A percentile compares a stretch with the other conserved stretches of the same genome.
phyloP scores from a whole-genome alignment of 2,329 filamentous ascomycete genomes.

The Microdochium paspali region DNA sequence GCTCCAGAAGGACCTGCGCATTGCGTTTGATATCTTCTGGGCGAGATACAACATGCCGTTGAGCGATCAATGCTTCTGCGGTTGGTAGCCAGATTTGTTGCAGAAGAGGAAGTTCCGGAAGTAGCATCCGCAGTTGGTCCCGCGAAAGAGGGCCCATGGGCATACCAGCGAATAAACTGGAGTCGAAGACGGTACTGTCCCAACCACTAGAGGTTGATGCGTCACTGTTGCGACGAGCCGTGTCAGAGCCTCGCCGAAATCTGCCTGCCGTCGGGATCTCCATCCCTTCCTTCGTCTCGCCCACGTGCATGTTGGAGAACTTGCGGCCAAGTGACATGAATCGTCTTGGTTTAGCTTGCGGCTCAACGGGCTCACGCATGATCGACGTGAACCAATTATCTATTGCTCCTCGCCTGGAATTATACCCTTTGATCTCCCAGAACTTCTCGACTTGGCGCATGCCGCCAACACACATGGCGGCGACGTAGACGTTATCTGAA shows the following conservation, averaged over 20 bases:
- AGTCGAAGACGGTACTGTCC: constrained; percentile 43
- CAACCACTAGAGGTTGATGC: constrained; percentile 11
- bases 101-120: constrained; percentile 46
- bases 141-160: constrained; percentile 47
- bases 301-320: constrained; percentile 35
- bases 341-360: constrained; percentile 38
- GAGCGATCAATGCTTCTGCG: constrained; percentile 51
- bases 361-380: constrained; percentile 31
- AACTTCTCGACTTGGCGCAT: constrained; percentile 53
- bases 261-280: constrained; percentile 7
- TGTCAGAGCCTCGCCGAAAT: constrained; percentile 18
- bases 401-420: constrained; percentile 46
- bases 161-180: constrained; percentile 50
- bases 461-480: constrained; percentile 51
- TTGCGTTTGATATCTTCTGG: constrained; percentile 55
- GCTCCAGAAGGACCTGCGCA: constrained; percentile 50
- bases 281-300: constrained; percentile 15
- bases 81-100: constrained; percentile 55
- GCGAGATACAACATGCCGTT: constrained; percentile 47
- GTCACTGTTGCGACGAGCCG: constrained; percentile 16
- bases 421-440: constrained; percentile 60
- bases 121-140: constrained; percentile 38
- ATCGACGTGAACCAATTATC: constrained; percentile 50
- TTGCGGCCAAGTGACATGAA: constrained; percentile 47
- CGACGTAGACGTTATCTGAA: constrained; percentile 51